Percentiles rank a stretch among this genome's conserved stretches.
Evolutionary conservation across 2,329 filamentous ascomycete genomes (phyloP).

Genomic region (Xylariomycetidae sp.): DNA sequence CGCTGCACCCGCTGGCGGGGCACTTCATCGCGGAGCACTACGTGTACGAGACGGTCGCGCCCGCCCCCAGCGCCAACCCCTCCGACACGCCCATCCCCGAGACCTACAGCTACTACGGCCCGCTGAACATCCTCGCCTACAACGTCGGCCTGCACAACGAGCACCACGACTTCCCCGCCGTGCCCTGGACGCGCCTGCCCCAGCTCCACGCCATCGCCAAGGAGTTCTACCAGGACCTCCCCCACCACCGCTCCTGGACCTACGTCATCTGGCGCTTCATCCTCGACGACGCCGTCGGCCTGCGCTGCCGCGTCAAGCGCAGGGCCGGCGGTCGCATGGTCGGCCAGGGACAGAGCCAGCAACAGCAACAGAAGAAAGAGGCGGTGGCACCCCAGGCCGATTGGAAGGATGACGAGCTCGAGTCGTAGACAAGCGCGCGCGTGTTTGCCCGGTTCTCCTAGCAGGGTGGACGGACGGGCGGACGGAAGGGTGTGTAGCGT

Average conservation of each 20-base stretch:
- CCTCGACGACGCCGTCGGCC: conserved; percentile 78
- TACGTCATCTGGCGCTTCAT: conserved; percentile 96
- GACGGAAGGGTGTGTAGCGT: too few species aligned
- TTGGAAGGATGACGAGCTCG: conserved; percentile 66
- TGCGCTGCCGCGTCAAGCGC: conserved; percentile 90
- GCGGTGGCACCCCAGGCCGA: conserved; percentile 32
- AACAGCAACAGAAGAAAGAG: conserved; percentile 2
- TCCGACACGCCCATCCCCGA: conserved; percentile 70
- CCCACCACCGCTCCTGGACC: conserved; percentile 83
- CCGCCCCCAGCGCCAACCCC: conserved; percentile 48
- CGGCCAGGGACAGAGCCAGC: conserved; percentile 26
- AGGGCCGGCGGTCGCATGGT: conserved; percentile 65
- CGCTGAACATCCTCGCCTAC: conserved; percentile 87
- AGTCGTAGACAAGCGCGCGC: conserved; percentile 49
- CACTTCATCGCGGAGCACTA: conserved; percentile 99
- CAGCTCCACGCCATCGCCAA: conserved; percentile 71
- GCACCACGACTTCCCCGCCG: conserved; percentile 96
- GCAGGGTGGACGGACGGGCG: too few species aligned
- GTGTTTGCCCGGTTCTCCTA: too few species aligned
- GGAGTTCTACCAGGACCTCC: conserved; percentile 88
- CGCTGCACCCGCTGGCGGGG: conserved; percentile 86
- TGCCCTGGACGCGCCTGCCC: conserved; percentile 87
- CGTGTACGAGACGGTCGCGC: conserved; percentile 58
- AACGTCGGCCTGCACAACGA: conserved; percentile 98
- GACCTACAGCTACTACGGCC: conserved; percentile 95